Base-by-base conservation (phyloP, 2,329 filamentous ascomycete species). In the Phialemoniopsis sp. region DNA sequence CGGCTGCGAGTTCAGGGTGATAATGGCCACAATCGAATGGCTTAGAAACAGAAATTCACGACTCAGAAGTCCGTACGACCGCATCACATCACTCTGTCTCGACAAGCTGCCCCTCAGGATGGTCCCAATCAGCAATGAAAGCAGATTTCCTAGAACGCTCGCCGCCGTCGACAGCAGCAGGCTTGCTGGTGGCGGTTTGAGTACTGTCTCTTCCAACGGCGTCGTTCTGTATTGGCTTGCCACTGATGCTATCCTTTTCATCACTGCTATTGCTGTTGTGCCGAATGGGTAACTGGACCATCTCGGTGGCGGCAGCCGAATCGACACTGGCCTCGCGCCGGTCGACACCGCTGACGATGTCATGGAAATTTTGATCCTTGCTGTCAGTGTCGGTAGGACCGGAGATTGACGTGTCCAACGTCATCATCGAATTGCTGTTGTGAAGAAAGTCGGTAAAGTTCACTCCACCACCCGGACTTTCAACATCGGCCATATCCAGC, bases 51-150 rank as follows among this genome's bases (percentile, higher is more conserved):
- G n/a, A n/a, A n/a, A n/a, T n/a, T n/a, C n/a, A n/a, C n/a, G n/a
- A n/a, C n/a, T n/a, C n/a, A n/a, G n/a, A n/a, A n/a, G n/a, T n/a
- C n/a, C n/a, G n/a, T n/a, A n/a, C n/a, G 10, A 26, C 21, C 21
- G 10, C 21, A 26, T 26, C 21, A 6, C 21, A 26, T 10, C 21
- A 26, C 8, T 21, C 34, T 21, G 37, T 6, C 21, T 13, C 32
- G 8, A 46, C 40, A 34, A 44, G 45, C 4, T 45, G 43, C 5
- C 47, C 47, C 21, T 50, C 47, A 0, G 47, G 47, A n/a, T 48
- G 44, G 34, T 50, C 47, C 47, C 47, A 50, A 33, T 48, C 46
- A 1, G 47, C 47, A 6, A 48, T 16, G 12, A 48, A 38, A 13
- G 36, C 32, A 7, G 39, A 26, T 13, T 18, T 32, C n/a, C 29